phyloP scores from a whole-genome alignment of 2,329 filamentous ascomycete species.

The Pestalotiopsis fici region DNA sequence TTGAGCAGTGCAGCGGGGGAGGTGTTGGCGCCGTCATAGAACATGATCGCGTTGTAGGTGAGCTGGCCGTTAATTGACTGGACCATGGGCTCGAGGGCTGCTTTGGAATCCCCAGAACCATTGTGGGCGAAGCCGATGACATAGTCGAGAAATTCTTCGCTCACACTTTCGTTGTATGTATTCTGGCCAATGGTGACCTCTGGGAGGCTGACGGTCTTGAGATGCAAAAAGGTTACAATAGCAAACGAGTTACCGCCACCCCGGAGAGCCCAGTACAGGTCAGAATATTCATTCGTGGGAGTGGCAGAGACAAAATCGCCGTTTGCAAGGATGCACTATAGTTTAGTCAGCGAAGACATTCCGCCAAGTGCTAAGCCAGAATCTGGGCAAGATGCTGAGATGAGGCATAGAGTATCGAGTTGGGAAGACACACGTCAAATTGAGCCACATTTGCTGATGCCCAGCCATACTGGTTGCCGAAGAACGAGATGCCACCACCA shows the following conservation, averaged over 20 bases:
- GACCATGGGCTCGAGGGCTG: neutral
- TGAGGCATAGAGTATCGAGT: neutral
- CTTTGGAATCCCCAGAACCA: neutral
- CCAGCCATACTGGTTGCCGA: neutral
- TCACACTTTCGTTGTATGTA: neutral
- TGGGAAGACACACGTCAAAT: neutral
- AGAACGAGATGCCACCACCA: neutral
- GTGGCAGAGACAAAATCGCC: neutral
- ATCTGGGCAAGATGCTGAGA: neutral
- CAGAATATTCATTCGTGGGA: neutral
- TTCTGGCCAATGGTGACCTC: neutral
- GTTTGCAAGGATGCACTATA: neutral
- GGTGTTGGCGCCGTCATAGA: neutral
- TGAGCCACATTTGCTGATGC: neutral
- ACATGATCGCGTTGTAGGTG: neutral
- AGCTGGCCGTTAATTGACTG: neutral
- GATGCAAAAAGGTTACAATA: neutral
- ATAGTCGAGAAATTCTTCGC: neutral
- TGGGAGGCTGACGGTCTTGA: neutral
- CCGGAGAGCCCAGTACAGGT: neutral
- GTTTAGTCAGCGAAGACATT: neutral
- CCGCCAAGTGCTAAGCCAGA: neutral
- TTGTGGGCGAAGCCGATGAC: neutral
- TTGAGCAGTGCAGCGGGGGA: neutral
- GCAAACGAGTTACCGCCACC: neutral